Evolutionary conservation across 2,329 filamentous ascomycete genomes (phyloP), one percentile per base, ranked within the genome.

Genomic region (Pyrenochaeta sp.): DNA sequence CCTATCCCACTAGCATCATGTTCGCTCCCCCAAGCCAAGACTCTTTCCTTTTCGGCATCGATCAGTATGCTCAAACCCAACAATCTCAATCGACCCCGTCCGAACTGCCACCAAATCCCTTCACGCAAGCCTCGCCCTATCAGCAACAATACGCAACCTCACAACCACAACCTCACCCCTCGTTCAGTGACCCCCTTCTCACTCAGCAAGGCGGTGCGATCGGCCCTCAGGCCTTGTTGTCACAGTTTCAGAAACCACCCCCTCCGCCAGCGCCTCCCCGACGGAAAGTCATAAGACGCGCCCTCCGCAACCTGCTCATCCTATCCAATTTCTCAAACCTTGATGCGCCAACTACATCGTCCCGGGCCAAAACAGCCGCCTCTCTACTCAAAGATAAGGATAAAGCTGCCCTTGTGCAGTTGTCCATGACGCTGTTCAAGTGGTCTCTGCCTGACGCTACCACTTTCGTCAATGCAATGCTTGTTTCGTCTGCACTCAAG

Each of bases 261-360:
- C 19, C 53, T 32, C 22, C 58, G 4, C 56, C 66, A 32, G 48
- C 58, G 5, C 72, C 66, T n/a, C 69, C 67, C 1, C 67, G 68
- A 10, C 67, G 65, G 36, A 76, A 72, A 53, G 67, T 79, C 13
- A 79, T 83, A 60, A 83, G 82, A 68, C 76, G 85, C 30, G 83
- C 84, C 9, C 83, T 84, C 19, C 83, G 86, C 30, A 85, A 85
- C 52, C 80, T 88, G 9, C 79, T 88, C 5, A 84, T 87, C 51
- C 80, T 91, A 10, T 80, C 76, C 9, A 77, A 79, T 8, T 74
- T 74, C 57, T 69, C 76, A 27, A 71, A 77, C 40, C 72, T 76
- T 68, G 85, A 65, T 81, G 83, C 56, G 64, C 65, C 65, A n/a
- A 53, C 67, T 25, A 61, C 64, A 19, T 61, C 65, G 32, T 66